These are phyloP conservation scores for Kluyveromyces nonfermentans DNA, from an alignment of 805 yeast species.

Conservation along the genomic window DNA sequence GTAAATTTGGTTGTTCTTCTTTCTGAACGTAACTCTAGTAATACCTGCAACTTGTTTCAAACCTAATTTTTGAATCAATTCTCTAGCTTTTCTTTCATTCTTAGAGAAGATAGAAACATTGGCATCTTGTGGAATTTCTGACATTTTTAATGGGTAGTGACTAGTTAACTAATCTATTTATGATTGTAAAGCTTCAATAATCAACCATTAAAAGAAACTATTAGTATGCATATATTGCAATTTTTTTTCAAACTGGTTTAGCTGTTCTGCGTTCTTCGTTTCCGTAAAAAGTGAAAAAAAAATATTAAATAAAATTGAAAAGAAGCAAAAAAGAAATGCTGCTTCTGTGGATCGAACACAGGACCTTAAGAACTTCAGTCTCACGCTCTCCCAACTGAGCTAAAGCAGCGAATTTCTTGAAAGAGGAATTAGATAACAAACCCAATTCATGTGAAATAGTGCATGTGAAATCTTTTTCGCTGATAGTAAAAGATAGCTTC, in stretches of 20 bases:
- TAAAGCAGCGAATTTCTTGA: conserved; percentile 27
- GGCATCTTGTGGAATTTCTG: conserved; percentile 24
- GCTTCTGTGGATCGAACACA: conserved; percentile 64
- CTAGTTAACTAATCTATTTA: neutral
- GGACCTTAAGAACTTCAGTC: conserved; percentile 59
- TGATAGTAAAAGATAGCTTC: no score
- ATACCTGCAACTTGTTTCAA: conserved; percentile 87
- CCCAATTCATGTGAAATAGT: no score
- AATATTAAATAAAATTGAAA: no score
- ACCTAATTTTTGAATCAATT: conserved; percentile 75
- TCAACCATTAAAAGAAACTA: neutral
- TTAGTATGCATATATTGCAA: no score
- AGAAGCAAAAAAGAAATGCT: conserved; percentile 28
- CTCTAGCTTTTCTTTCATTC: conserved; percentile 95
- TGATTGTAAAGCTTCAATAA: neutral
- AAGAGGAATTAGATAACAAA: no score
- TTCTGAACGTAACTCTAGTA: conserved; percentile 91
- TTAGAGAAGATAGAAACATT: conserved; percentile 59
- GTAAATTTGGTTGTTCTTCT: conserved; percentile 81
- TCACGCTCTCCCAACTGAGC: conserved; percentile 39
- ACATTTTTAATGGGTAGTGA: conserved; percentile 9
- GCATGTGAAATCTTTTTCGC: no score
- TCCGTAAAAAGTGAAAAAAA: neutral
- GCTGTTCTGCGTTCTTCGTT: conserved; percentile 1
- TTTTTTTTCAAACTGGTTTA: neutral